Percentiles rank a stretch among this genome's conserved stretches.
Evolutionary conservation across 2,329 filamentous ascomycete species (phyloP).

Genomic region (Eutypa lata): DNA sequence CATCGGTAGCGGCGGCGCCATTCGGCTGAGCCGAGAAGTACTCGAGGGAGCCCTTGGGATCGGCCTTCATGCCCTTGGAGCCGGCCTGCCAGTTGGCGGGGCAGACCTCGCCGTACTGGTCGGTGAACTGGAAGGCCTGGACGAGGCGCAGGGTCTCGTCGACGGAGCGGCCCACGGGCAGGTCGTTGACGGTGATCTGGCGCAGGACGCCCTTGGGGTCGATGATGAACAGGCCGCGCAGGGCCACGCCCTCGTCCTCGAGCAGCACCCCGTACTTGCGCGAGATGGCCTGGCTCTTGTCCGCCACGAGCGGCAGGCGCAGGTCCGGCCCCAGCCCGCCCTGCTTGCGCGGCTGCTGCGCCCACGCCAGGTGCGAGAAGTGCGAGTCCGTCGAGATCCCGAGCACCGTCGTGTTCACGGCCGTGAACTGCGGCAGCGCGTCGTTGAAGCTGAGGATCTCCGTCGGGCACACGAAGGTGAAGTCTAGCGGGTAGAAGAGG

Average conservation of each 20-base stretch:
- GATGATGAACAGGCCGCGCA: conserved; percentile 64
- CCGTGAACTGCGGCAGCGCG: conserved; percentile 56
- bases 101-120: conserved; percentile 77
- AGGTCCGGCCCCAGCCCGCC: conserved; percentile 59
- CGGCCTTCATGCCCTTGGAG: conserved; percentile 48
- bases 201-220: conserved; percentile 59
- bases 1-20: conserved; percentile 29
- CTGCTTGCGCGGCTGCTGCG: conserved; percentile 53
- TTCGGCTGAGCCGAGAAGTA: conserved; percentile 37
- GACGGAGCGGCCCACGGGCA: conserved; percentile 62
- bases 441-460: conserved; percentile 65
- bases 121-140: conserved; percentile 77
- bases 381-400: conserved; percentile 62
- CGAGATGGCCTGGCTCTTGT: conserved; percentile 59
- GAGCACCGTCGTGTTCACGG: conserved; percentile 57
- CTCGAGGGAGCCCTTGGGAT: conserved; percentile 48
- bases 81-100: conserved; percentile 49
- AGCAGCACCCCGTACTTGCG: conserved; percentile 62
- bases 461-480: conserved; percentile 65
- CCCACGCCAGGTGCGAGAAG: conserved; percentile 57
- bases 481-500: conserved; percentile 65
- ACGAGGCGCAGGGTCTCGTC: conserved; percentile 64
- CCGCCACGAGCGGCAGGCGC: conserved; percentile 59
- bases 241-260: conserved; percentile 61
- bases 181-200: conserved; percentile 64